Conservation (phyloP, 768 basidiomycete genomes). For the Pleurotus tuoliensis region DNA sequence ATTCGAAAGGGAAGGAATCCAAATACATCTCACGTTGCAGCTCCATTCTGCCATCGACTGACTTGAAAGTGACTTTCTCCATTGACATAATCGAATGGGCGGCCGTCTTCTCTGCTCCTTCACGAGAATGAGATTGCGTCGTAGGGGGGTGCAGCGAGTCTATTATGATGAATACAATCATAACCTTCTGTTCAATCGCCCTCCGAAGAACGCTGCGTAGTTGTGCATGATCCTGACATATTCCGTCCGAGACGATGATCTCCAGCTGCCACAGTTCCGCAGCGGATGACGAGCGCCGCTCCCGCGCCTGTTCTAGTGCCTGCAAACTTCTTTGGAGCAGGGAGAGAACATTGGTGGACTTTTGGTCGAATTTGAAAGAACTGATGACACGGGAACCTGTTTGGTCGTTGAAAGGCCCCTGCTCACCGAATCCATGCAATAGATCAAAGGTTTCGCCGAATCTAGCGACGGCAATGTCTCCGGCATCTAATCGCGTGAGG, state of each 20-base stretch:
- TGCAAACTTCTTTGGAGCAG: conserved; percentile 77
- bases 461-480: conserved; percentile 88
- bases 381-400: conserved; percentile 78
- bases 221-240: conserved; percentile 92
- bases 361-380: conserved; percentile 87
- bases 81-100: conserved; percentile 87
- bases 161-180: conserved; percentile 95
- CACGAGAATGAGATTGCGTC: conserved; percentile 1
- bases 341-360: conserved; percentile 80
- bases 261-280: conserved; percentile 95
- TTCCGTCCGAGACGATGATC: conserved; percentile 98
- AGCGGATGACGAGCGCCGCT: conserved; percentile 62
- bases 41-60: conserved; percentile 77
- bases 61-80: conserved; percentile 87
- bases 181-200: conserved; percentile 85
- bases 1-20: conserved; percentile 97
- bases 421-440: conserved; percentile 76
- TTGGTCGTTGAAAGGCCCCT: conserved; percentile 73
- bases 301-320: conserved; percentile 74
- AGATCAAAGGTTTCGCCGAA: conserved; percentile 90
- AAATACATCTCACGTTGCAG: conserved; percentile 85
- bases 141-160: conserved; percentile 73
- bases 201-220: conserved; percentile 75
- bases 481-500: conserved; percentile 86
- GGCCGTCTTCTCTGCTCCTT: not conserved